phyloP scores from a whole-genome alignment of 2,329 filamentous ascomycete species.

The Alternaria ethzedia region DNA sequence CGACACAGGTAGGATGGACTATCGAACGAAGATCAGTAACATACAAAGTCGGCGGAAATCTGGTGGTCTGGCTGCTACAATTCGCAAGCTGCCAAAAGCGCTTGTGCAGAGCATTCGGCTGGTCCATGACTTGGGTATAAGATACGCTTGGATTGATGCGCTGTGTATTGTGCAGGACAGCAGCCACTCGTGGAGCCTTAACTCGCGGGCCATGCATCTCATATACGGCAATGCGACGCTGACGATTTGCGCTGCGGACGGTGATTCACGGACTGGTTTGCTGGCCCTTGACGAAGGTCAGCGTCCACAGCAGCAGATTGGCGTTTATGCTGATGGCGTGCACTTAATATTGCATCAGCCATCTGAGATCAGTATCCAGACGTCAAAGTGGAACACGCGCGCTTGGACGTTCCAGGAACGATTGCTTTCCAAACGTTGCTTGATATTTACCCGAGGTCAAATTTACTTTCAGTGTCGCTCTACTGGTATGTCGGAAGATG shows the following conservation, averaged over 20 bases:
- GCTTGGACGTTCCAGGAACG: not conserved
- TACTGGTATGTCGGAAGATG: not conserved
- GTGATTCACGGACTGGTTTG: not conserved
- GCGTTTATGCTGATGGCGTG: not conserved
- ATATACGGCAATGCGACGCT: not conserved
- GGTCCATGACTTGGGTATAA: not conserved
- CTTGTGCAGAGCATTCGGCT: not conserved
- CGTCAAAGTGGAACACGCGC: not conserved
- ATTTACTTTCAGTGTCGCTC: not conserved
- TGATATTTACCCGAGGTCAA: not conserved
- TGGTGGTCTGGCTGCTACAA: not conserved
- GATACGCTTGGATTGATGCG: not conserved
- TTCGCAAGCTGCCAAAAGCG: accelerated
- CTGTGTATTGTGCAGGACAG: not conserved
- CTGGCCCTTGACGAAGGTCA: not conserved
- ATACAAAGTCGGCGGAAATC: not conserved
- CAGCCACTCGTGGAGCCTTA: not conserved
- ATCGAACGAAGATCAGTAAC: not conserved
- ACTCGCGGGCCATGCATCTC: not conserved
- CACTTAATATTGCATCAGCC: not conserved
- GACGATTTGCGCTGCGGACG: not conserved
- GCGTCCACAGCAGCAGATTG: not conserved
- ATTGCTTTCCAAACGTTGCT: not conserved
- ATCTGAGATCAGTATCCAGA: not conserved
- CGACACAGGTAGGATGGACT: not conserved